Conservation (phyloP, 192 early-diverging fungal species). For the Coemansia sp. region DNA sequence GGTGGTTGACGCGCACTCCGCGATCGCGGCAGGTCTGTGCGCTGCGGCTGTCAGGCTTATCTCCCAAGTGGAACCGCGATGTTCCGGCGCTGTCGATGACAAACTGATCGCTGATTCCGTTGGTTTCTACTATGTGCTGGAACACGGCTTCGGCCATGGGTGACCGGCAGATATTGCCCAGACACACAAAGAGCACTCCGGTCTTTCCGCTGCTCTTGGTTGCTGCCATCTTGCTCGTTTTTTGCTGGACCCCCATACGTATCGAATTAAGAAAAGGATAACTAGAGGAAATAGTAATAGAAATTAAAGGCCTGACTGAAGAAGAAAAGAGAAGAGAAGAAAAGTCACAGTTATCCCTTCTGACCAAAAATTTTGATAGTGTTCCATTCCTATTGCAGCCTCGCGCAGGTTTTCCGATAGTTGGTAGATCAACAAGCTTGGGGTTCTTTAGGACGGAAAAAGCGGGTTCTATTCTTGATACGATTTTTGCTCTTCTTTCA, state of each 20-base stretch:
- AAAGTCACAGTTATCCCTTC: too few relatives aligned
- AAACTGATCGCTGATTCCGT: conserved; percentile 60
- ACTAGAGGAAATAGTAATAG: neutral
- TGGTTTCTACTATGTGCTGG: conserved; percentile 63
- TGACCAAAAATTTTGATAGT: too few relatives aligned
- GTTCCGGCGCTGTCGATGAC: conserved; percentile 87
- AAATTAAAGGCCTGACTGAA: too few relatives aligned
- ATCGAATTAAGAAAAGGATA: neutral
- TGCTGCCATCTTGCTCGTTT: neutral
- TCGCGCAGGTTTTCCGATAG: too few relatives aligned
- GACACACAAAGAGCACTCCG: conserved; percentile 60
- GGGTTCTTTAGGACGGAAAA: too few relatives aligned
- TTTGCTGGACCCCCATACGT: too few relatives aligned
- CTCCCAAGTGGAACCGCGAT: conserved; percentile 72
- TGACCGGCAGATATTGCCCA: conserved; percentile 86
- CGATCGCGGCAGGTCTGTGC: conserved; percentile 66
- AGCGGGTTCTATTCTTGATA: neutral
- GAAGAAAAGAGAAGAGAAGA: too few relatives aligned
- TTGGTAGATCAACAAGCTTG: too few relatives aligned
- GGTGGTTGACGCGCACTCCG: conserved; percentile 73
- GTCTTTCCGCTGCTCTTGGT: conserved; percentile 5
- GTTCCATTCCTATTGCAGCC: too few relatives aligned
- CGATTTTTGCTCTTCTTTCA: neutral
- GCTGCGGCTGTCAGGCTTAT: conserved; percentile 71
- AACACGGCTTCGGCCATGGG: conserved; percentile 98